phyloP scores from a whole-genome alignment of 2,329 filamentous ascomycete species.

The Aspergillus carbonarius region DNA sequence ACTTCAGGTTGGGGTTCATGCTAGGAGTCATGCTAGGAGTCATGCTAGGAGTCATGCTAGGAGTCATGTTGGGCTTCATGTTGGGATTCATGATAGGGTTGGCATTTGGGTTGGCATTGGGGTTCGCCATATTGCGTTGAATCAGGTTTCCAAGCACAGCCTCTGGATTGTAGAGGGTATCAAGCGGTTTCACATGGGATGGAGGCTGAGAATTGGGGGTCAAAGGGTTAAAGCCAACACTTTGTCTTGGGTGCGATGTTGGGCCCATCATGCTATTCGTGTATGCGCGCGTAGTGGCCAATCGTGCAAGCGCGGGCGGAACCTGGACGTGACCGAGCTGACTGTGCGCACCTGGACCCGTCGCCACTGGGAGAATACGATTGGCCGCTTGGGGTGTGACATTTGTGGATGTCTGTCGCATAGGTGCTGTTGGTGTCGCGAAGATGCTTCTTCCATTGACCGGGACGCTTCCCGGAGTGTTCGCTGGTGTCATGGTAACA shows the following conservation, averaged over 20 bases:
- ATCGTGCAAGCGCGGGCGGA: neutral
- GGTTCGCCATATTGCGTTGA: neutral
- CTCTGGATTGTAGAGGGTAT: neutral
- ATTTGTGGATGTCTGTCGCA: neutral
- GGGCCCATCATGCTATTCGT: constrained; percentile 3
- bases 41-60: no score
- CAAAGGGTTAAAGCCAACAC: neutral
- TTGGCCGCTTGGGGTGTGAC: neutral
- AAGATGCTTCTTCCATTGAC: neutral
- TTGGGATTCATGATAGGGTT: no score
- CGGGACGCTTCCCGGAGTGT: neutral
- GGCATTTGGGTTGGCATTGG: neutral
- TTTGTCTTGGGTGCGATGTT: constrained; percentile 1
- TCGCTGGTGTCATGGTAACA: neutral
- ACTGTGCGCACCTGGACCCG: neutral
- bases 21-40: no score
- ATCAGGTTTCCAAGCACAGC: neutral
- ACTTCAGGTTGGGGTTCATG: no score
- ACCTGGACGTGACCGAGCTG: no score
- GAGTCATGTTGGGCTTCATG: no score
- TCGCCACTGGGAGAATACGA: neutral
- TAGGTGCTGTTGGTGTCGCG: neutral
- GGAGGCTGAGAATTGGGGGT: neutral
- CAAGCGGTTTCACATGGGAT: neutral
- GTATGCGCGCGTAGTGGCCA: neutral